Percentiles rank a stretch among this genome's conserved stretches.
Conservation (phyloP, 257 asterid species). For the Plectranthus barbatus region DNA sequence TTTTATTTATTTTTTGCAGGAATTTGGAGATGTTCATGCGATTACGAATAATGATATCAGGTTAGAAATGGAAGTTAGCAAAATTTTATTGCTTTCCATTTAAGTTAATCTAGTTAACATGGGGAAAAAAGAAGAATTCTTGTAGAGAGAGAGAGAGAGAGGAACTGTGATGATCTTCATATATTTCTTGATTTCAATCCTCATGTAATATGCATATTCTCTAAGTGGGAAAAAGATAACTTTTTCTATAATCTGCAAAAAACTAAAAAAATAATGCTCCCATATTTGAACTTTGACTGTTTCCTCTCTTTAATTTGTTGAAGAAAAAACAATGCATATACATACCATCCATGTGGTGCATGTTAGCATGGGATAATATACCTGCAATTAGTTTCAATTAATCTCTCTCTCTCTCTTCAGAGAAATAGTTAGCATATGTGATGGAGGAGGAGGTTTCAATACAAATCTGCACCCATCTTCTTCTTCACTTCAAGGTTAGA, state of each 20-base stretch:
- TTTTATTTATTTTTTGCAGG: conserved; percentile 19
- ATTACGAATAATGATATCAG: conserved; percentile 30
- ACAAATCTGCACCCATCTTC: conserved; percentile 12
- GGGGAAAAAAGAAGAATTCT: not conserved
- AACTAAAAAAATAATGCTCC: conserved; percentile 8
- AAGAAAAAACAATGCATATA: conserved; percentile 17
- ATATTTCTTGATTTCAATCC: conserved; percentile 13
- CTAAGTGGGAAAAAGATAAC: conserved; percentile 21
- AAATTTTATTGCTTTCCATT: not conserved
- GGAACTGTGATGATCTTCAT: not conserved
- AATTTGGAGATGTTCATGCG: conserved; percentile 25
- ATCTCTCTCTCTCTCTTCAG: conserved; percentile 16
- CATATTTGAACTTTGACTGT: not conserved
- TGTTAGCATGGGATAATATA: conserved; percentile 35
- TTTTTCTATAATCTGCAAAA: conserved; percentile 27
- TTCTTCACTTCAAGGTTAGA: conserved; percentile 25
- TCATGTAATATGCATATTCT: conserved; percentile 8
- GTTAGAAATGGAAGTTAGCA: conserved; percentile 22
- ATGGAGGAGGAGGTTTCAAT: conserved; percentile 12
- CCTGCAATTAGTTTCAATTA: not conserved
- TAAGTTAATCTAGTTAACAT: conserved; percentile 7
- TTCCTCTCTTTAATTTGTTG: not conserved
- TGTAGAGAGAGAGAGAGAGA: not conserved
- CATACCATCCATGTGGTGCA: conserved; percentile 50
- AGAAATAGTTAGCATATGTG: conserved; percentile 24